Base-by-base conservation (phyloP, 202 grass and related monocot genomes). In the Schoenoplectus triqueter region DNA sequence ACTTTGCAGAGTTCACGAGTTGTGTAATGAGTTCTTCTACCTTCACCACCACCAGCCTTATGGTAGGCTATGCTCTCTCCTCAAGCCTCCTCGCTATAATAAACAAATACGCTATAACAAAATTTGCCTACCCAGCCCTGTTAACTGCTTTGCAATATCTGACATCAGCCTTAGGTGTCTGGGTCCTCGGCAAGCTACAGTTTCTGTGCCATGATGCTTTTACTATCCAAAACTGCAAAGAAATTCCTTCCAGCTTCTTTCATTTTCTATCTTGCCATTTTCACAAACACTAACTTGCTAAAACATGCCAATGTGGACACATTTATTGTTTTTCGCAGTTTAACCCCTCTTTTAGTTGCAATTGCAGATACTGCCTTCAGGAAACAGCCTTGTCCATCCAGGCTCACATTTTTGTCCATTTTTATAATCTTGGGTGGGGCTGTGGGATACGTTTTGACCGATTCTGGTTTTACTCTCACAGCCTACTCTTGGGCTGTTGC, bases 51-150 rank as follows among this genome's bases (percentile, higher is more conserved):
- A 92, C 90, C 49, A 86, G 89, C 91, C 89, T 95, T 0, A 71
- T 95, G n/a, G 7, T 95, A 3, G 93, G 93, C 21, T 93, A 95
- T 22, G 91, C 87, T 19, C 49, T 95, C 56, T 93, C 74, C 76
- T 92, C 91, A 1, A 93, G 91, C 82, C 87, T 95, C 75, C 91
- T 95, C 4, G 84, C 91, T 5, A 88, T 95, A 79, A 95, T 95
- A 84, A 95, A 95, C 84, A 95, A 95, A 82, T 93, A 88, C 17
- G 91, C 91, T 42, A 91, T 95, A 82, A 95, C 89, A 19, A 88
- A 88, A 75, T 92, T 95, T 62, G 82, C 86, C 6, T 95, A 88
- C 80, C 93, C 93, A 47, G 93, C 89, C 44, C 85, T 91, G 49
- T 71, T 95, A 15, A 93, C 91, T 1, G 85, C 84, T 44, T 84